Base-by-base conservation (phyloP, 176 grass and related monocot genomes). In the Triticum monococcum region DNA sequence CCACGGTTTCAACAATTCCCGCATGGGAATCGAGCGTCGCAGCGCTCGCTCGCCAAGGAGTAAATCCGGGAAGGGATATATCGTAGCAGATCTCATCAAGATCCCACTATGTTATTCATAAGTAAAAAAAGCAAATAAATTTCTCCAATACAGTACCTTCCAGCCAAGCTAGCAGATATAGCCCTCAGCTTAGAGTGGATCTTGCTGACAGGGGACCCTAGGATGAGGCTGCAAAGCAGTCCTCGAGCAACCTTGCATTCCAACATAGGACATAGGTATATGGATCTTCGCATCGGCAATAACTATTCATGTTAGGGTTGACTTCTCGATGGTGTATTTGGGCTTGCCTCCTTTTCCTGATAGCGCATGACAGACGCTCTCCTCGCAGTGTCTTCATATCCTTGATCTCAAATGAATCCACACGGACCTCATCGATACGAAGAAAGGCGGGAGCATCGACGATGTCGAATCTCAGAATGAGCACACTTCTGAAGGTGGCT, bases 361-460 rank as follows among this genome's bases (percentile, higher is more conserved):
- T 97, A 13, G 95, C 92, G 1, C 90, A 72, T 2, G 92, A 92
- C 43, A 94, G 86, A 74, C 94, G 95, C 78, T 97, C 95, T 5
- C 95, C 95, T 56, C 86, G 82, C 24, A 94, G 84, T 18, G 92
- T 97, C 85, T 97, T 97, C 79, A 97, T 90, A 8, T 97, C 95
- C 84, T 97, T 97, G 68, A 97, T 94, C 89, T 94, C 95, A 54
- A 97, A 97, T 33, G 92, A 91, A 97, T 36, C 95, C 92, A 43
- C 2, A 2, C 1, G 40, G 9, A 11, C 40, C 40, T 43, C 9
- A 3, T 43, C 40, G 3, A 43, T 43, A 43, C 9, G 3, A 43
- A 11, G 40, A 43, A 43, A 43, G 40, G 0, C 40, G 40, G 11
- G 40, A 43, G 40, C 40, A 43, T 43, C 0, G 40, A 3, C 3